phyloP scores from a whole-genome alignment of 139 green algal species.

The Chlamydomonas incerta region DNA sequence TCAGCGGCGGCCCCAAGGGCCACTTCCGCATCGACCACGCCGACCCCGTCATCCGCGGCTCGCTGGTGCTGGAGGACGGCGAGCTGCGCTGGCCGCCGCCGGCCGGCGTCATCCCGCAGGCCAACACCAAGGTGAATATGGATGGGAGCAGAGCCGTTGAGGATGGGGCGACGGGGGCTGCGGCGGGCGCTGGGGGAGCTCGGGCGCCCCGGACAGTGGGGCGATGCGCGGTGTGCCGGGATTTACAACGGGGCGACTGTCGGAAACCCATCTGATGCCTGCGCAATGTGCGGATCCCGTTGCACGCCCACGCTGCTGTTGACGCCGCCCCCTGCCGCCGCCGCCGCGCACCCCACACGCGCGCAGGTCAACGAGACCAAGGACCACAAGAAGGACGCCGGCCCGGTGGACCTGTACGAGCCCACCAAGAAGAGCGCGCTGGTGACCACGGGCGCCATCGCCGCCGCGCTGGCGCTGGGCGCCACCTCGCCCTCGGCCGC shows the following conservation, averaged over 20 bases:
- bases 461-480: constrained; percentile 49
- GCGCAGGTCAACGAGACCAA: background rate
- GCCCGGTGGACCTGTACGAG: constrained; percentile 68
- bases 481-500: constrained; percentile 65
- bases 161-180: too few species aligned
- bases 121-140: constrained; percentile 18
- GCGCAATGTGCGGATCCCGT: too few species aligned
- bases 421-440: constrained; percentile 67
- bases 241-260: too few species aligned
- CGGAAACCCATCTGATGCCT: too few species aligned
- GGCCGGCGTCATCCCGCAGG: constrained; percentile 39
- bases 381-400: constrained; percentile 38
- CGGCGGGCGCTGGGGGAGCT: too few species aligned
- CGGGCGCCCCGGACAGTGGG: too few species aligned
- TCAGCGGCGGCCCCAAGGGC: constrained; percentile 77
- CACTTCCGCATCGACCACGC: constrained; percentile 85
- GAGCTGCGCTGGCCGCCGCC: constrained; percentile 86
- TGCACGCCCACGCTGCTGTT: too few species aligned
- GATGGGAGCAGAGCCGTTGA: background rate
- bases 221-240: too few species aligned
- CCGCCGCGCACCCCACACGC: too few species aligned
- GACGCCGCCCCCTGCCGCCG: too few species aligned
- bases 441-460: constrained; percentile 11
- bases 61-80: constrained; percentile 84
- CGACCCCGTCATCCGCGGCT: constrained; percentile 83